Percentiles rank a stretch among this genome's conserved stretches.
Evolutionary conservation across 1,284 basidiomycete species (phyloP).

Genomic region (Cryptococcus sp.): DNA sequence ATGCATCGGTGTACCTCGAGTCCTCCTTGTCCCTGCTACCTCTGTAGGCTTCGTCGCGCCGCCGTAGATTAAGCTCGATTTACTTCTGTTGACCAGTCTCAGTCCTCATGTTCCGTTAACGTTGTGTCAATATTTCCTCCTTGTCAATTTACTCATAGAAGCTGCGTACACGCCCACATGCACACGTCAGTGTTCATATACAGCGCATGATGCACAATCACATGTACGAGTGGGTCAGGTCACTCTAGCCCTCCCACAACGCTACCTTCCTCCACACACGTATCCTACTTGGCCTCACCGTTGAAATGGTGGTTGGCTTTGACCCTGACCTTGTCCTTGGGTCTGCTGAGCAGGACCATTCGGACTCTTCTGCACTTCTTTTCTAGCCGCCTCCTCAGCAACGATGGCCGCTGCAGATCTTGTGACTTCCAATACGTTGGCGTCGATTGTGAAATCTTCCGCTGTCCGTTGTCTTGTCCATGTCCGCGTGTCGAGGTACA

Average conservation of each 20-base stretch:
- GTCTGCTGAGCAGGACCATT: conserved; percentile 10
- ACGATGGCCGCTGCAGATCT: conserved; percentile 32
- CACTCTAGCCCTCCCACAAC: neutral
- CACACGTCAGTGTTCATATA: neutral
- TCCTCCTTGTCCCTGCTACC: conserved; percentile 4
- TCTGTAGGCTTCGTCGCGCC: conserved; percentile 7
- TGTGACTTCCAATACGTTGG: conserved; percentile 41
- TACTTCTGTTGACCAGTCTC: neutral
- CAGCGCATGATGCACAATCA: neutral
- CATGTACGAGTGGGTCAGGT: neutral
- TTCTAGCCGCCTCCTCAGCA: conserved; percentile 31
- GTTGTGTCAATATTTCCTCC: neutral
- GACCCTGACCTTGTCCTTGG: neutral
- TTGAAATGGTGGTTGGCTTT: conserved; percentile 2
- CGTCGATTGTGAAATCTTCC: conserved; percentile 46
- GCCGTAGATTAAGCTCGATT: neutral
- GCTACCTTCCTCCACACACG: neutral
- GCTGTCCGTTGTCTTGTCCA: conserved; percentile 43
- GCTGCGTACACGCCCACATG: neutral
- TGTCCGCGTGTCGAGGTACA: conserved; percentile 49
- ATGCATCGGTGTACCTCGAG: too few species aligned
- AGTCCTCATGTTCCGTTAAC: neutral
- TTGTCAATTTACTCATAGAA: neutral
- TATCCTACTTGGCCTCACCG: conserved; percentile 3
- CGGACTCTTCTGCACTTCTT: conserved; percentile 33